Base-by-base conservation (phyloP, 805 yeast genomes). In the Citeromyces matritensis region DNA sequence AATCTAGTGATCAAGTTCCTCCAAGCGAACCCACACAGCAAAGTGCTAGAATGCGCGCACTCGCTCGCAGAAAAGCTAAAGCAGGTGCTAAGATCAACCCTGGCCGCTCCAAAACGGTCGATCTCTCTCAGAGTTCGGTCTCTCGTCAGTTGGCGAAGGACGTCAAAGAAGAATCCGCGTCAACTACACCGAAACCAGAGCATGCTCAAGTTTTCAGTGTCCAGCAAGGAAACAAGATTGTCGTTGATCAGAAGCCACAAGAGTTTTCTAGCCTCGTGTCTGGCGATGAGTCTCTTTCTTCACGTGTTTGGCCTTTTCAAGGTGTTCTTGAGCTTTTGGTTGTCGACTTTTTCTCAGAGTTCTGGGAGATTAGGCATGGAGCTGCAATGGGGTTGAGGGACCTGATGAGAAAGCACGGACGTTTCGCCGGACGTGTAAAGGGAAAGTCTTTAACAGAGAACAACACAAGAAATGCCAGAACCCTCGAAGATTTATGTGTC, bases 351-450 rank as follows among this genome's bases (percentile, higher is more conserved):
- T 83, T 83, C 47, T 75, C 77, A 37, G 94, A 83, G 26, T 63
- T 65, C 27, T 91, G 99, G 99, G 97, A 91, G 55, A 65, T 77
- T 10, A 70, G 99, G 42, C 99, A 91, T 54, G 99, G 98, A 24
- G 85, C 96, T 0, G 81, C 94, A 3, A 63, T 91, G 43, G 97
- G 97, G 0, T 57, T 91, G 25, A 65, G 97, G 47, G 99, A 91
- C 49, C 64, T 91, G 33, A 63, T 84, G 30, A 70, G 72, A 37
- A 73, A 69, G 37, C 97, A 86, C 42, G 95, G 95, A 0, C 58
- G 57, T 19, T 80, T 88, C 15, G 94, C 88, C 2, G 95, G 95
- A 10, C 68, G 94, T 52, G 65, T 82, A 5, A 64, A 65, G 45
- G 82, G 83, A 15, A 70, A 68, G 37, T 45, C 77, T 0, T 50